Evolutionary conservation across 202 grass and related monocot genomes (phyloP).

Genomic region (Saccharum hybrid): DNA sequence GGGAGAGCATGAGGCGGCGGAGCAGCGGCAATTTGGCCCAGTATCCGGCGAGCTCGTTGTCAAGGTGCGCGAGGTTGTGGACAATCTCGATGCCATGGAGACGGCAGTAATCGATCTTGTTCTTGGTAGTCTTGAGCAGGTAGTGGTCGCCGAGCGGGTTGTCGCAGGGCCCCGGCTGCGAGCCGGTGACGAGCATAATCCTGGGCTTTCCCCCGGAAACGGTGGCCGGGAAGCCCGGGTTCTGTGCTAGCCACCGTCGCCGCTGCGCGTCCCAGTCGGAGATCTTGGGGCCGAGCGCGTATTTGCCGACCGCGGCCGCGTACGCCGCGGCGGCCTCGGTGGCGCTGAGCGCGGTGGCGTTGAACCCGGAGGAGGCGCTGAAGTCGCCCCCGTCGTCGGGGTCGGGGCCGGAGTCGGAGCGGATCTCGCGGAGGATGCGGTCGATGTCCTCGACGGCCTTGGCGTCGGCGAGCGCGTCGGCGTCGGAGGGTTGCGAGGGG

Average conservation of each 20-base stretch:
- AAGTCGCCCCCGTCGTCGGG: slow-evolving; percentile 15
- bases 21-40: slow-evolving; percentile 94
- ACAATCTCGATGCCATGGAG: slow-evolving; percentile 90
- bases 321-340: slow-evolving; percentile 42
- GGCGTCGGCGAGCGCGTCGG: slow-evolving; percentile 47
- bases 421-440: slow-evolving; percentile 91
- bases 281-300: slow-evolving; percentile 77
- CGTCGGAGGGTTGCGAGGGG: slow-evolving; percentile 55
- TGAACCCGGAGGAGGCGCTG: neutral
- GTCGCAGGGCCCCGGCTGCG: slow-evolving; percentile 93
- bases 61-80: slow-evolving; percentile 90
- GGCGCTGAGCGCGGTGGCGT: slow-evolving; percentile 46
- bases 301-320: slow-evolving; percentile 35
- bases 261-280: slow-evolving; percentile 79
- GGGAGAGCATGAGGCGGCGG: slow-evolving; percentile 85
- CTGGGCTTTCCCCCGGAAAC: slow-evolving; percentile 60
- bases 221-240: slow-evolving; percentile 65
- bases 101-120: slow-evolving; percentile 98
- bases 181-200: slow-evolving; percentile 87
- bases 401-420: slow-evolving; percentile 70
- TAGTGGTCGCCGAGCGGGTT: slow-evolving; percentile 94
- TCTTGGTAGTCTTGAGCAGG: slow-evolving; percentile 89
- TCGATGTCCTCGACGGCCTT: slow-evolving; percentile 95
- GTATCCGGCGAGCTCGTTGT: slow-evolving; percentile 86
- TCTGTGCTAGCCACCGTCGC: slow-evolving; percentile 68